Percentiles rank a stretch among this genome's conserved stretches.
These are phyloP conservation scores for Exophiala sideris DNA, from an alignment of 2,329 filamentous ascomycete genomes.

Conservation along the genomic window DNA sequence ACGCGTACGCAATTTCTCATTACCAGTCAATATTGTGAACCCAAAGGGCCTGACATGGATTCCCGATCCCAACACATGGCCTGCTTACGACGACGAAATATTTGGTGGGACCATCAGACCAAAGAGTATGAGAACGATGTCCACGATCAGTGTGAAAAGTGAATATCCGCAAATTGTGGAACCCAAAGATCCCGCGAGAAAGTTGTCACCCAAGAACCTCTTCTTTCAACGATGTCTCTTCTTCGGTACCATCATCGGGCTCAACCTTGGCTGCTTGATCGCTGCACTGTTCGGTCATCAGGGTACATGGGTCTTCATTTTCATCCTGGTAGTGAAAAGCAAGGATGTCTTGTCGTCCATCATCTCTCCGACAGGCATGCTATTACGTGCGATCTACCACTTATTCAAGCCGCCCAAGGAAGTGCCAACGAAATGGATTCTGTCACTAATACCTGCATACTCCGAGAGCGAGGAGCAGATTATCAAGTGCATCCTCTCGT, in stretches of 20 bases:
- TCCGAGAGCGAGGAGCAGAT: slow-evolving; percentile 18
- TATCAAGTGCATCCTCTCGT: slow-evolving; percentile 8
- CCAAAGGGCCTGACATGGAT: background rate
- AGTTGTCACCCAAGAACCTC: slow-evolving; percentile 1
- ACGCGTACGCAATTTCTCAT: slow-evolving; percentile 17
- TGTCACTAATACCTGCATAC: slow-evolving; percentile 13
- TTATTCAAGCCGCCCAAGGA: slow-evolving; percentile 5
- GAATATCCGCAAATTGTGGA: slow-evolving; percentile 1
- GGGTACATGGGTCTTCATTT: slow-evolving; percentile 5
- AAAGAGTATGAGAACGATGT: background rate
- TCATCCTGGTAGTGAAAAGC: slow-evolving; percentile 14
- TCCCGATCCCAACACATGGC: background rate
- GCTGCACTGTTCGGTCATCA: background rate
- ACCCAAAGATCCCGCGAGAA: slow-evolving; percentile 1
- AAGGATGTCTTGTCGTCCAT: slow-evolving; percentile 14
- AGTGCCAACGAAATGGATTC: slow-evolving; percentile 7
- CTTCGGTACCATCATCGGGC: background rate
- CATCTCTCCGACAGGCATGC: background rate
- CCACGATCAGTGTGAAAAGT: background rate
- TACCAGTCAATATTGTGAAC: background rate
- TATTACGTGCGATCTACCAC: background rate
- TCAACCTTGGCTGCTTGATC: slow-evolving; percentile 1
- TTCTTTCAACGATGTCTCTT: background rate
- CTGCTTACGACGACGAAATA: background rate
- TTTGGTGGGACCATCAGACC: background rate